Percentiles rank a stretch among this genome's conserved stretches.
Conservation (phyloP, 352 stramenopile genomes). For the Phytopythium helicoides region DNA sequence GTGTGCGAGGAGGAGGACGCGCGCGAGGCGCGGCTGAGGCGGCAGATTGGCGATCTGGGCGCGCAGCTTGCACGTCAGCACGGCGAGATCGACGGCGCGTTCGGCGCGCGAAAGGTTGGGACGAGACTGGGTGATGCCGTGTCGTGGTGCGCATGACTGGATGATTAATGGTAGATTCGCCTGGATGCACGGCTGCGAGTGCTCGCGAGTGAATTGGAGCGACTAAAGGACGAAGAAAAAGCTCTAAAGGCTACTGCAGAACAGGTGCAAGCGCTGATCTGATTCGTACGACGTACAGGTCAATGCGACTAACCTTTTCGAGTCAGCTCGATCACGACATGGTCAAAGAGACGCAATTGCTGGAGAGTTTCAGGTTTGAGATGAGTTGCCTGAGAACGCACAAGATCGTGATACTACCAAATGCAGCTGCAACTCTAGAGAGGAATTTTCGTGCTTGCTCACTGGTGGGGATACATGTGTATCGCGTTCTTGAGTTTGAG, state of each 20-base stretch:
- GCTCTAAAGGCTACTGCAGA: not conserved
- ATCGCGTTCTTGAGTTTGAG: not conserved
- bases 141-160: not conserved
- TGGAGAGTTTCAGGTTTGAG: too few relatives aligned
- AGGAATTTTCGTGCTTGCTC: not conserved
- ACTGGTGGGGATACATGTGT: not conserved
- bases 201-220: not conserved
- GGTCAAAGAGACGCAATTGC: too few relatives aligned
- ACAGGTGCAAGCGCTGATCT: not conserved
- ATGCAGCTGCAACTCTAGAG: not conserved
- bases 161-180: not conserved
- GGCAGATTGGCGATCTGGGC: conserved; percentile 13
- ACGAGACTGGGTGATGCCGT: not conserved
- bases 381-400: too few relatives aligned
- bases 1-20: conserved; percentile 10
- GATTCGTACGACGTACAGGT: too few relatives aligned
- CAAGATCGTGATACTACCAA: not conserved
- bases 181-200: conserved; percentile 1
- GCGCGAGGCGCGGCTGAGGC: conserved; percentile 1
- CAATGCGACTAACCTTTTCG: too few relatives aligned
- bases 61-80: conserved; percentile 2
- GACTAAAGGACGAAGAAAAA: not conserved
- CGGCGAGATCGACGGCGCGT: not conserved
- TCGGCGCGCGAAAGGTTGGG: conserved; percentile 1
- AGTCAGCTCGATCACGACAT: too few relatives aligned